phyloP scores from a whole-genome alignment of 176 grass and related monocot species.

The Oryza officinalis region DNA sequence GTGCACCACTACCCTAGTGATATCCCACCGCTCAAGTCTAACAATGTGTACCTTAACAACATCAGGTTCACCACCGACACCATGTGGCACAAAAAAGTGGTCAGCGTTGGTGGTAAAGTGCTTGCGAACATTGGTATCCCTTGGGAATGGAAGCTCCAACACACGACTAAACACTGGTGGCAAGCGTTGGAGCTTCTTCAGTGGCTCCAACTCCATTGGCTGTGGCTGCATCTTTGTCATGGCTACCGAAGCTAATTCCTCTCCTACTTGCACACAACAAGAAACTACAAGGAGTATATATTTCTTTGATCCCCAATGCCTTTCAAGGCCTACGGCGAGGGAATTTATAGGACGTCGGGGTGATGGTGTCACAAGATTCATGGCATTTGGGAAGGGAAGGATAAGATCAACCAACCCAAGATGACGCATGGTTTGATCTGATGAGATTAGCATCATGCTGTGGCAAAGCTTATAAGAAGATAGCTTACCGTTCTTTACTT shows the following conservation, averaged over 20 bases:
- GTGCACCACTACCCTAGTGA: slow-evolving; percentile 48
- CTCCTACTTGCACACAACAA: background rate
- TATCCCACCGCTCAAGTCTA: slow-evolving; percentile 23
- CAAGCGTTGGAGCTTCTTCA: slow-evolving; percentile 39
- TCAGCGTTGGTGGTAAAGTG: background rate
- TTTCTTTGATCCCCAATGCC: background rate
- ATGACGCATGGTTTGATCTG: background rate
- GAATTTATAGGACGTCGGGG: background rate
- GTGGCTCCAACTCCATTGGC: background rate
- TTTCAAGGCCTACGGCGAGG: background rate
- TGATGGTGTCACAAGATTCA: background rate
- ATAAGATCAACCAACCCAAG: background rate
- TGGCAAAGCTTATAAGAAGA: background rate
- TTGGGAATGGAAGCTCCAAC: slow-evolving; percentile 51
- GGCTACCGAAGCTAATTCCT: background rate
- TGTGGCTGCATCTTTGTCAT: slow-evolving; percentile 9
- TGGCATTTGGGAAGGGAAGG: background rate
- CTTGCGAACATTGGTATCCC: slow-evolving; percentile 4
- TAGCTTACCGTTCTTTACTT: background rate
- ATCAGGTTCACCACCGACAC: background rate
- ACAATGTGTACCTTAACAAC: slow-evolving; percentile 28
- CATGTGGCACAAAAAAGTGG: slow-evolving; percentile 22
- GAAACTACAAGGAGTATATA: background rate
- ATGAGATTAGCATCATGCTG: background rate
- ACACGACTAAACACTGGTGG: slow-evolving; percentile 39